phyloP scores from a whole-genome alignment of 2,329 filamentous ascomycete genomes.

The Cordyceps javanica region DNA sequence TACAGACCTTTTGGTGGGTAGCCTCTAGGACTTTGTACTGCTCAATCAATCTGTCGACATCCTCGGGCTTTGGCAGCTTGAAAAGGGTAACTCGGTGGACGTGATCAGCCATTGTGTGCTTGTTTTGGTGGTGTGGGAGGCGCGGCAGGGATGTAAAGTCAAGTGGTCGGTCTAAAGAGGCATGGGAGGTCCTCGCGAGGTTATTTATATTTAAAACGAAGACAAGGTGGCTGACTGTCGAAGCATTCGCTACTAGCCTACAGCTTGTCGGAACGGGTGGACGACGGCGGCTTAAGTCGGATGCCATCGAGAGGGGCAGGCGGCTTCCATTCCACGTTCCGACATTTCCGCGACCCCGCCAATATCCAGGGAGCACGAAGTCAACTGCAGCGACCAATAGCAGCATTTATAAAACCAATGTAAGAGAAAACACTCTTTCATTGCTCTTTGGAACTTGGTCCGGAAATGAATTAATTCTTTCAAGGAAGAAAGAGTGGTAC shows the following conservation, averaged over 20 bases:
- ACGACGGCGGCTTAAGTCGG: background rate
- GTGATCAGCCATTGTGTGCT: slow-evolving; percentile 29
- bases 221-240: background rate
- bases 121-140: background rate
- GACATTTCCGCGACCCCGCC: slow-evolving; percentile 3
- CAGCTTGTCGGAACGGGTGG: background rate
- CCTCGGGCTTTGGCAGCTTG: slow-evolving; percentile 41
- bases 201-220: background rate
- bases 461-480: no score
- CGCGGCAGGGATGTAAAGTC: background rate
- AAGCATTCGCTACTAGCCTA: background rate
- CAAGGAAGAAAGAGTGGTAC: no score
- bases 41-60: slow-evolving; percentile 38
- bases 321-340: background rate
- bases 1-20: slow-evolving; percentile 37
- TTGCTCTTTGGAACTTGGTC: no score
- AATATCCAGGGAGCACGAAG: background rate
- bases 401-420: no score
- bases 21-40: slow-evolving; percentile 36
- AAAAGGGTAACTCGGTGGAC: slow-evolving; percentile 48
- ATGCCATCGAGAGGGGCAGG: background rate
- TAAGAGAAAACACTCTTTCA: no score
- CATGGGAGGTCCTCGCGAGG: background rate
- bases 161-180: background rate
- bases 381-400: no score